Evolutionary conservation across 2,329 filamentous ascomycete genomes (phyloP).

Genomic region (Blastomyces parvus): DNA sequence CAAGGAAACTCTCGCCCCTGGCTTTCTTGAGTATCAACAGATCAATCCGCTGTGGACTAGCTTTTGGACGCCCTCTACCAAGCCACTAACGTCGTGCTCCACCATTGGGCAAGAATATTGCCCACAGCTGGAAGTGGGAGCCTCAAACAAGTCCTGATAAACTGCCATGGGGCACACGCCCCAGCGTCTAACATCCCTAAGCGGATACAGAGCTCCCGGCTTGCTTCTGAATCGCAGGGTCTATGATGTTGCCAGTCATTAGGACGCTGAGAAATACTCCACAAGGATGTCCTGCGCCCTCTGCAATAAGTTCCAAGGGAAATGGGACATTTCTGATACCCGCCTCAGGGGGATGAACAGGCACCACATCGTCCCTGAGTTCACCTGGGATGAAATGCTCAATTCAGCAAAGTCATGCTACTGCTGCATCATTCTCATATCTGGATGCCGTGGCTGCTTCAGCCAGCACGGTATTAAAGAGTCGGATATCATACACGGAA

Average conservation of each 20-base stretch:
- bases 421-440: neutral
- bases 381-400: slow-evolving; percentile 1
- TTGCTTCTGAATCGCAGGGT: neutral
- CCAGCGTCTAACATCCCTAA: neutral
- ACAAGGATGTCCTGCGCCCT: neutral
- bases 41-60: too few relatives aligned
- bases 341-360: neutral
- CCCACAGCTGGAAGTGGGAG: neutral
- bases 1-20: too few relatives aligned
- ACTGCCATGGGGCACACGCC: neutral
- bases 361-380: neutral
- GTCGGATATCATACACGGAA: neutral
- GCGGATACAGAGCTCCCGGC: neutral
- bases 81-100: too few relatives aligned
- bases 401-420: neutral
- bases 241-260: neutral
- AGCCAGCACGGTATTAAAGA: neutral
- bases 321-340: neutral
- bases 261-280: neutral
- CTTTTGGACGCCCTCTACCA: too few relatives aligned
- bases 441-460: slow-evolving; percentile 1
- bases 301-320: slow-evolving; percentile 4
- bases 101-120: neutral
- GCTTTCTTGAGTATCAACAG: too few relatives aligned
- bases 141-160: too few relatives aligned